A percentile compares a stretch with the other conserved stretches of the same genome.
These are phyloP conservation scores for Talaromyces atroroseus DNA, from an alignment of 2,329 filamentous ascomycete species.

Conservation along the genomic window DNA sequence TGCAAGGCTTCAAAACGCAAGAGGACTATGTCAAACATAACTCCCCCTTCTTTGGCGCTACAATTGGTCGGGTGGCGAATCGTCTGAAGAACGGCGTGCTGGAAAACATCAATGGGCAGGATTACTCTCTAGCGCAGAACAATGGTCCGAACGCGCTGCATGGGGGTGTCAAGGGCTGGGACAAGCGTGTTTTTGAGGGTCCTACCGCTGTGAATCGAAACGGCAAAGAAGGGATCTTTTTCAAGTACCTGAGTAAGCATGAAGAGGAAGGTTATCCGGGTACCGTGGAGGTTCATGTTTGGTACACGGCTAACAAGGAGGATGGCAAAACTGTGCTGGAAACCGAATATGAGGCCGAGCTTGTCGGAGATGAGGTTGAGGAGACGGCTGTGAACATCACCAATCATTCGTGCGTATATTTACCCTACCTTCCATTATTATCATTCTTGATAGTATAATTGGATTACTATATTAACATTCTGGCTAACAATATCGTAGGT, in stretches of 20 bases:
- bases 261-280: conserved; percentile 90
- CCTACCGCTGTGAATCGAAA: conserved; percentile 54
- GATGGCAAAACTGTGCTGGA: conserved; percentile 64
- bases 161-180: conserved; percentile 69
- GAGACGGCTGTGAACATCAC: conserved; percentile 92
- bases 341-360: conserved; percentile 83
- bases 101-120: conserved; percentile 61
- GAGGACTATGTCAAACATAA: conserved; percentile 72
- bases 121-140: conserved; percentile 66
- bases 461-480: not conserved
- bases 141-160: conserved; percentile 69
- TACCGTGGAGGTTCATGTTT: conserved; percentile 68
- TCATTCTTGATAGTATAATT: not conserved
- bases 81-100: conserved; percentile 69
- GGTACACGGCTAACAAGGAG: conserved; percentile 71
- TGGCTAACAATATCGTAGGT: conserved; percentile 37
- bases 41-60: conserved; percentile 80
- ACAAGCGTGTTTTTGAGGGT: conserved; percentile 70
- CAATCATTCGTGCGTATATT: conserved; percentile 78
- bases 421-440: not conserved
- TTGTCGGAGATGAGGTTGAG: conserved; percentile 68
- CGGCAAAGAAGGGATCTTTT: conserved; percentile 62
- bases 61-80: conserved; percentile 80
- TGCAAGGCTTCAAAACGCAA: conserved; percentile 73
- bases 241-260: conserved; percentile 63